phyloP scores from a whole-genome alignment of 345 rosid genomes.

The Angophora floribunda region DNA sequence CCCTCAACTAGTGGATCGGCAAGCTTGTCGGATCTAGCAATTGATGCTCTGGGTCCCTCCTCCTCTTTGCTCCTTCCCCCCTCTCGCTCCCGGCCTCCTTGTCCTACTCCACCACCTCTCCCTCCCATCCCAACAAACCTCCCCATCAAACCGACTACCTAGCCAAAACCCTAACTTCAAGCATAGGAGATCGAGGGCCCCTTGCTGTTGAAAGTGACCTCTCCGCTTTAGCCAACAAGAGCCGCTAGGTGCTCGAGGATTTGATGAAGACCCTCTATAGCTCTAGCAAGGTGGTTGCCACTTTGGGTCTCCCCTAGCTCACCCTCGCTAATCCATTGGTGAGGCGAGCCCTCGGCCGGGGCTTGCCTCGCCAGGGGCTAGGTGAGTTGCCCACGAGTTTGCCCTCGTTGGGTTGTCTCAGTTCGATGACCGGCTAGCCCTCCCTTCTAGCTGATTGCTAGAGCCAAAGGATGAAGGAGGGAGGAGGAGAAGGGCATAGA shows the following conservation, averaged over 20 bases:
- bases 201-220: conserved; percentile 76
- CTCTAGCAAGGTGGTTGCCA: conserved; percentile 52
- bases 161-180: conserved; percentile 54
- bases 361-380: too few relatives aligned
- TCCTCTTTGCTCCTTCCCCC: not conserved
- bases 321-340: not conserved
- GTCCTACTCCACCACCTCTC: not conserved
- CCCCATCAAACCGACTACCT: conserved; percentile 12
- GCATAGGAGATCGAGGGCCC: conserved; percentile 93
- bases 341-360: too few relatives aligned
- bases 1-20: too few relatives aligned
- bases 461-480: too few relatives aligned
- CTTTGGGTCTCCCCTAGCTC: conserved; percentile 55
- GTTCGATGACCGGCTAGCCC: too few relatives aligned
- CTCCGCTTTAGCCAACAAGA: conserved; percentile 74
- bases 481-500: too few relatives aligned
- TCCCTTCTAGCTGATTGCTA: too few relatives aligned
- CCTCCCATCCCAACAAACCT: not conserved
- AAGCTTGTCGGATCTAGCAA: too few relatives aligned
- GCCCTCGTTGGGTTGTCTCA: too few relatives aligned
- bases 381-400: too few relatives aligned
- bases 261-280: conserved; percentile 71
- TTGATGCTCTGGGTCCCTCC: not conserved
- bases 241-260: conserved; percentile 56
- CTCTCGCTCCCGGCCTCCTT: not conserved